A percentile compares a stretch with the other conserved stretches of the same genome.
phyloP scores from a whole-genome alignment of 495 filamentous ascomycete genomes.

The Penicillium subrubescens region DNA sequence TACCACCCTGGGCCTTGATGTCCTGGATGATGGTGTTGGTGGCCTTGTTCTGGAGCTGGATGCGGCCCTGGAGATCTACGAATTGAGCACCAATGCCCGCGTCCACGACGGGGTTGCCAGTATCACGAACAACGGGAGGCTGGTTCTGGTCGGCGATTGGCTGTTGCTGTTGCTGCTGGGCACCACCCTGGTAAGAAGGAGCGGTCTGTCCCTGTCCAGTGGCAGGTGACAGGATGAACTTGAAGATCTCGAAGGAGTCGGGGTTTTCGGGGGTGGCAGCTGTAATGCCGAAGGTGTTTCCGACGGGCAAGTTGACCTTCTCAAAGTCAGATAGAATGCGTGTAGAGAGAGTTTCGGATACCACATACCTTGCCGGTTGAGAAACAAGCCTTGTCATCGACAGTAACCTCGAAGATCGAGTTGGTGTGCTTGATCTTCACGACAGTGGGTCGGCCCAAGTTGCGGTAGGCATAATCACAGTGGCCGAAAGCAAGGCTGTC shows the following conservation, averaged over 20 bases:
- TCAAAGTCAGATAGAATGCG: conserved; percentile 1
- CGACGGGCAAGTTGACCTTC: conserved; percentile 70
- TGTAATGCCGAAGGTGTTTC: conserved; percentile 84
- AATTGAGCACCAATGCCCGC: conserved; percentile 65
- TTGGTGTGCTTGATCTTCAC: conserved; percentile 70
- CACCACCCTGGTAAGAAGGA: conserved; percentile 29
- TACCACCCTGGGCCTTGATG: conserved; percentile 46
- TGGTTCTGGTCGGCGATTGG: conserved; percentile 37
- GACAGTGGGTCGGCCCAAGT: conserved; percentile 79
- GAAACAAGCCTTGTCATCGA: conserved; percentile 85
- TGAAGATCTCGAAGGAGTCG: conserved; percentile 93
- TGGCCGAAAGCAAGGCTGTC: conserved; percentile 91
- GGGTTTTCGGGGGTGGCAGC: conserved; percentile 88
- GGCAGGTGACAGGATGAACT: conserved; percentile 67
- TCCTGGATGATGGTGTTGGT: conserved; percentile 68
- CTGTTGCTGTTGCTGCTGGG: conserved; percentile 39
- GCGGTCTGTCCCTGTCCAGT: conserved; percentile 38
- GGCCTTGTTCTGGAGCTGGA: conserved; percentile 75
- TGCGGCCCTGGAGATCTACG: conserved; percentile 75
- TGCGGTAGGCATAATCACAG: conserved; percentile 89
- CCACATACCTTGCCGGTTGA: conserved; percentile 66
- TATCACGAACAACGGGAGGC: conserved; percentile 5
- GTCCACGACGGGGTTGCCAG: conserved; percentile 49
- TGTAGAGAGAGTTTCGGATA: not conserved
- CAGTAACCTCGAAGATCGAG: conserved; percentile 67